Evolutionary conservation across 345 rosid species (phyloP).

Genomic region (Populus simonii): DNA sequence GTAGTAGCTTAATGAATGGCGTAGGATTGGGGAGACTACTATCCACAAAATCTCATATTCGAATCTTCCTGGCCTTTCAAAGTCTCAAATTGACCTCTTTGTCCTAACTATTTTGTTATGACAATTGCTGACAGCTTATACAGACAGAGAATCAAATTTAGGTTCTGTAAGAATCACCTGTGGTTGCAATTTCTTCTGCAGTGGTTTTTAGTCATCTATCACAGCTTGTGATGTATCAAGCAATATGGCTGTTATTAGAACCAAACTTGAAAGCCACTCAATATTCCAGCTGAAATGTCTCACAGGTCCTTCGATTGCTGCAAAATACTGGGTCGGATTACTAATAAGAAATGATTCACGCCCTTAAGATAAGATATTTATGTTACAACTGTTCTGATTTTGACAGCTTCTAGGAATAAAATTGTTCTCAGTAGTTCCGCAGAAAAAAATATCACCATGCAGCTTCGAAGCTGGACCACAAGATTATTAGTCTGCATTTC

Average conservation of each 20-base stretch:
- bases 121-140: constrained; percentile 1
- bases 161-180: background rate
- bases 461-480: constrained; percentile 9
- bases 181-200: background rate
- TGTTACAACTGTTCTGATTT: constrained; percentile 27
- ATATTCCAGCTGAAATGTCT: background rate
- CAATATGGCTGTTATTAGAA: background rate
- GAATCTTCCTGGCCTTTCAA: background rate
- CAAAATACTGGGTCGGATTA: background rate
- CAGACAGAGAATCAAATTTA: background rate
- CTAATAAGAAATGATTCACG: background rate
- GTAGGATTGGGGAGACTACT: constrained; percentile 4
- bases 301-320: background rate
- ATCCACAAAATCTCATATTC: constrained; percentile 10
- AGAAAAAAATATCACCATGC: constrained; percentile 11
- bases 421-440: background rate
- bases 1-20: background rate
- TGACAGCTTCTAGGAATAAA: constrained; percentile 7
- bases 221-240: background rate
- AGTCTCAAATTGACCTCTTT: background rate
- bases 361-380: constrained; percentile 9
- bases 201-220: background rate
- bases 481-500: background rate
- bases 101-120: background rate
- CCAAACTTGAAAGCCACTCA: background rate